Percentiles rank a stretch among this genome's conserved stretches.
These are phyloP conservation scores for Xylariaceae sp. DNA, from an alignment of 2,329 filamentous ascomycete genomes.

Conservation along the genomic window DNA sequence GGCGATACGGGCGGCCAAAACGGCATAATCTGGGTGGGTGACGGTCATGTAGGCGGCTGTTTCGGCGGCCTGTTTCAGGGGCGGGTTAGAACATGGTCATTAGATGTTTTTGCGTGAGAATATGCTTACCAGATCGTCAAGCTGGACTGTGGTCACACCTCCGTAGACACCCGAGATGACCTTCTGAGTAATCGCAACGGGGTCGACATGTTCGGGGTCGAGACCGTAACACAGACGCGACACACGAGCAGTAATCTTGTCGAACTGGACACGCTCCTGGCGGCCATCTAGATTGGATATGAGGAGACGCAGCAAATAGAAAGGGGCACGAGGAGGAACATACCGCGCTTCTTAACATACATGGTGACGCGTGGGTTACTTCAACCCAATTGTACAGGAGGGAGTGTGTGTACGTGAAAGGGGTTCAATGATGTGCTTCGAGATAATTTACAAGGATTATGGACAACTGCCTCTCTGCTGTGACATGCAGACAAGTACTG, in stretches of 20 bases:
- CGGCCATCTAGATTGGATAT: constrained; percentile 71
- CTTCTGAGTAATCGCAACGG: constrained; percentile 97
- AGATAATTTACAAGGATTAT: too few relatives aligned
- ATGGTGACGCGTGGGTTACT: constrained; percentile 39
- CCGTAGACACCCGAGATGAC: constrained; percentile 99
- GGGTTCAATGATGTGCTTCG: neutral
- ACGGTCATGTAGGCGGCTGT: constrained; percentile 99
- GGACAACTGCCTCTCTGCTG: constrained; percentile 7
- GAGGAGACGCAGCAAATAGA: constrained; percentile 9
- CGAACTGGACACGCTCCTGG: constrained; percentile 99
- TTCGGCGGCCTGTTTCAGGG: constrained; percentile 73
- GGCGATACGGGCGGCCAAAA: constrained; percentile 95
- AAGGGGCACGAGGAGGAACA: constrained; percentile 27
- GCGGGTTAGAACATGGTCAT: constrained; percentile 11
- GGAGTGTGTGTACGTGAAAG: constrained; percentile 8
- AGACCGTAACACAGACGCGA: constrained; percentile 97
- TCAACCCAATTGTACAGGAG: constrained; percentile 13
- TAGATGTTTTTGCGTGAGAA: constrained; percentile 1
- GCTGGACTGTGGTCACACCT: constrained; percentile 91
- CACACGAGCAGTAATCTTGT: constrained; percentile 99
- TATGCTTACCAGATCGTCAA: constrained; percentile 84
- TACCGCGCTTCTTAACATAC: constrained; percentile 63
- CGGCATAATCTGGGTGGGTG: constrained; percentile 97
- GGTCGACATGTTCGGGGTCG: constrained; percentile 90
- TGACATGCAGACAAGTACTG: constrained; percentile 13